These are phyloP conservation scores for Corylus heterophylla DNA, from an alignment of 306 rosid genomes.

Conservation along the genomic window DNA sequence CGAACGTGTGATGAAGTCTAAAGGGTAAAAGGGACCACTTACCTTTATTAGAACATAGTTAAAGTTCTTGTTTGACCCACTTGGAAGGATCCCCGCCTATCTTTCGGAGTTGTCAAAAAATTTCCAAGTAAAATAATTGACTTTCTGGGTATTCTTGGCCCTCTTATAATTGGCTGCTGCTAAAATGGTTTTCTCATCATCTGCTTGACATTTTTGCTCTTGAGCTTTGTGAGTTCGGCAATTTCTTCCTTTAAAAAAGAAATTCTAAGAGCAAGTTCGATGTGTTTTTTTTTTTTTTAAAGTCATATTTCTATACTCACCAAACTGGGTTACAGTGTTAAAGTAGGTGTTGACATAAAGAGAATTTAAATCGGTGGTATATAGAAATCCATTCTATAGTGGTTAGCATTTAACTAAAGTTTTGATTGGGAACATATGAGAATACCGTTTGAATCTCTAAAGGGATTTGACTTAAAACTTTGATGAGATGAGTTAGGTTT, in stretches of 20 bases:
- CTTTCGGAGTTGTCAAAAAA: neutral
- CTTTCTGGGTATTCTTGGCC: neutral
- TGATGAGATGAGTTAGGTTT: too few species aligned
- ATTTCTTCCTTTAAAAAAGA: neutral
- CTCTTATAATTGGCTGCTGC: neutral
- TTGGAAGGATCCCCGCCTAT: neutral
- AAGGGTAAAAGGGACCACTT: slow-evolving; percentile 51
- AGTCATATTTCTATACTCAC: neutral
- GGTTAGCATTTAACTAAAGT: neutral
- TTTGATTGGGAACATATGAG: neutral
- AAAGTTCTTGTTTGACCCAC: slow-evolving; percentile 16
- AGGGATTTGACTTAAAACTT: neutral
- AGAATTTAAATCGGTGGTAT: too few species aligned
- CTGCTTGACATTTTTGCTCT: neutral
- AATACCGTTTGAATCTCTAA: neutral
- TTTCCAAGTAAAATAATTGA: neutral
- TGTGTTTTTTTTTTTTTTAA: neutral
- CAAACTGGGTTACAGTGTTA: neutral
- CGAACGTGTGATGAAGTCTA: slow-evolving; percentile 46
- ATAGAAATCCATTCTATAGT: neutral
- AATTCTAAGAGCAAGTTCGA: neutral
- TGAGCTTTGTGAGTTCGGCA: neutral
- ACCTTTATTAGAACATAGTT: slow-evolving; percentile 24
- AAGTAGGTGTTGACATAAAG: too few species aligned
- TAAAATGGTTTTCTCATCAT: neutral